Conservation (phyloP, 805 yeast species). For the Saccharomyces jurei region DNA sequence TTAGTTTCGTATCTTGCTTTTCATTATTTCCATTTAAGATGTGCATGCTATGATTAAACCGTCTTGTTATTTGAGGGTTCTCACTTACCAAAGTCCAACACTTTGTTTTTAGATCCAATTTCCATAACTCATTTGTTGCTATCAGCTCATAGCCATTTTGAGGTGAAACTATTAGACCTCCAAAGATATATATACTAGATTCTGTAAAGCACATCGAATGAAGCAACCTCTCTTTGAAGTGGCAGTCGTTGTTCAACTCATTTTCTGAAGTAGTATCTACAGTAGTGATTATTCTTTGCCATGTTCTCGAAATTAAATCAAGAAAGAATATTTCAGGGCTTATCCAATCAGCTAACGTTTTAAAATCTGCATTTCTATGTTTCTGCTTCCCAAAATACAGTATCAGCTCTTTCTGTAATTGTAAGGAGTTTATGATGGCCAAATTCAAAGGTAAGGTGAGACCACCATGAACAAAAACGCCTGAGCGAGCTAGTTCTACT, state of each 20-base stretch:
- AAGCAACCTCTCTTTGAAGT: conserved; percentile 38
- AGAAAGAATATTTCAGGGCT: conserved; percentile 58
- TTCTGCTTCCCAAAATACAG: conserved; percentile 22
- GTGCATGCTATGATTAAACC: conserved; percentile 48
- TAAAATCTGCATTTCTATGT: conserved; percentile 15
- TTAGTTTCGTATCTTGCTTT: conserved; percentile 22
- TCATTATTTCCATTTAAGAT: conserved; percentile 23
- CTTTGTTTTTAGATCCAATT: conserved; percentile 43
- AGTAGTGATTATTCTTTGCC: conserved; percentile 39
- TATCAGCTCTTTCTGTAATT: conserved; percentile 34
- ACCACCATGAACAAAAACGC: conserved; percentile 60
- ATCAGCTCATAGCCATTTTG: conserved; percentile 30
- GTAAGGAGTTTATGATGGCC: conserved; percentile 32
- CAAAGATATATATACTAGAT: conserved; percentile 49
- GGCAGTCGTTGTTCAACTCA: not conserved
- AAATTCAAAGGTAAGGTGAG: conserved; percentile 49
- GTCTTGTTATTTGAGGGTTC: conserved; percentile 28
- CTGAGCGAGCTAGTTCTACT: conserved; percentile 46
- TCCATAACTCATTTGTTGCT: conserved; percentile 67
- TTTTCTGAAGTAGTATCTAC: not conserved
- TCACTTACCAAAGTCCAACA: conserved; percentile 47
- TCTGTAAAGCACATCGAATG: conserved; percentile 50
- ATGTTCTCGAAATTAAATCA: conserved; percentile 47
- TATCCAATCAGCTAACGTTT: conserved; percentile 33
- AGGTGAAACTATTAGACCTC: conserved; percentile 49